Base-by-base conservation (phyloP, 768 basidiomycete species). In the Kwoniella shandongensis region DNA sequence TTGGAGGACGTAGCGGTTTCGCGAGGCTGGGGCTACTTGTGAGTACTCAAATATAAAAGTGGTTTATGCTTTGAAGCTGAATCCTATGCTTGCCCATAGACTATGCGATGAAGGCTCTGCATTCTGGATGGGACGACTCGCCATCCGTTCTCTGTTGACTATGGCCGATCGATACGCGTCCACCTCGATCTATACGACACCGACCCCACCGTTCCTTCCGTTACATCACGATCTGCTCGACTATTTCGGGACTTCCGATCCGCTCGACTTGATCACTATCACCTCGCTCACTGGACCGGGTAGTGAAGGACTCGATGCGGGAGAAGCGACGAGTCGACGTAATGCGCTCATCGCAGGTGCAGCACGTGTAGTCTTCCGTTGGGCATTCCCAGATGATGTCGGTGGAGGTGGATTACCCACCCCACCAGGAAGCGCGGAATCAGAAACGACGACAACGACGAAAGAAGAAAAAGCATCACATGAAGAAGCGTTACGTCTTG, bases 71-170 rank as follows among this genome's bases (percentile, higher is more conserved):
- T 13, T 32, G 32, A 6, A 32, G 6, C 32, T 32, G 32, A 32
- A 6, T 32, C 32, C 7, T 32, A 13, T 13, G 13, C 6, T 32
- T 6, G 32, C 13, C 13, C 29, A 10, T 44, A 74, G 75, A 5
- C 65, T 76, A 7, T 70, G 73, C 20, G 75, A 76, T 61, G 75
- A 74, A 54, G 75, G 75, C 0, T 74, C 73, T 0, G 75, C 71
- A n/a, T 74, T 67, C 49, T 57, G 52, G 46, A 48, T 76, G 49
- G 67, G 65, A 3, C 65, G 69, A 18, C 58, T 71, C 6, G 71
- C 71, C 18, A 66, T 74, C 42, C 65, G 67, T 2, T 49, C 47
- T 29, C 42, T 74, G 13, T 63, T 76, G 6, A 23, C 44, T 15
- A 22, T 44, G 12, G 53, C 63, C 36, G 75, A 76, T 54, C 57